Evolutionary conservation across 2,329 filamentous ascomycete species (phyloP), one percentile per base, ranked within the genome.

Genomic region (Calonectria multiphialidica): DNA sequence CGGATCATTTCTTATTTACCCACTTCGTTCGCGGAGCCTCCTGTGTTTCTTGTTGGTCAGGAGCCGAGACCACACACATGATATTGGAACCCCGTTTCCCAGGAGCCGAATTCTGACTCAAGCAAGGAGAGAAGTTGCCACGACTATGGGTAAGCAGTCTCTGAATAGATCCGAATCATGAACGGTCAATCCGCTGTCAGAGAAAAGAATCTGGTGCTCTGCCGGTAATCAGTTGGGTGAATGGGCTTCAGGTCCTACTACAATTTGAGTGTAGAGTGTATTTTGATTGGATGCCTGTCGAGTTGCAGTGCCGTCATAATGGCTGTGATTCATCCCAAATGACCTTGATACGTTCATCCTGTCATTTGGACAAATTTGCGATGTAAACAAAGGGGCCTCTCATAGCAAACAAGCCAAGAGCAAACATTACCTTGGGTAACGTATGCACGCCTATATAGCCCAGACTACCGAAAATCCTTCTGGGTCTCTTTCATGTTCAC

Each of bases 351-450:
- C 33, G 8, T 6, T n/a, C 9, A 37, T 40, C 18, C 25, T 12
- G 21, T 21, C 18, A 8, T 37, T n/a, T 57, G 21, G 37, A 57
- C 16, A 16, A 16, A 37, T 13, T 15, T 15, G 33, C 2, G 2
- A 59, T 40, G 53, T 59, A 59, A 59, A 59, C 33, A 59, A 37
- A 40, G 53, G 35, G 25, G 13, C 33, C 12, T 9, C 21, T 23
- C 13, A 37, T 6, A 59, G 37, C 53, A 59, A 59, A 40, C 33
- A 40, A 23, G 21, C 16, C 21, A 25, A 23, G 9, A 59, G 53
- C 53, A 59, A 59, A 59, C 53, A 59, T 23, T 18, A n/a, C 33
- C 53, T 59, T 59, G 53, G 33, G 53, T 59, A 59, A 59, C 53
- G 13, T 40, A 37, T 16, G 9, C 35, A 25, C 6, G 33, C 15